A percentile compares a stretch with the other conserved stretches of the same genome.
phyloP scores from a whole-genome alignment of 2,329 filamentous ascomycete species.

The Alternaria sp. region DNA sequence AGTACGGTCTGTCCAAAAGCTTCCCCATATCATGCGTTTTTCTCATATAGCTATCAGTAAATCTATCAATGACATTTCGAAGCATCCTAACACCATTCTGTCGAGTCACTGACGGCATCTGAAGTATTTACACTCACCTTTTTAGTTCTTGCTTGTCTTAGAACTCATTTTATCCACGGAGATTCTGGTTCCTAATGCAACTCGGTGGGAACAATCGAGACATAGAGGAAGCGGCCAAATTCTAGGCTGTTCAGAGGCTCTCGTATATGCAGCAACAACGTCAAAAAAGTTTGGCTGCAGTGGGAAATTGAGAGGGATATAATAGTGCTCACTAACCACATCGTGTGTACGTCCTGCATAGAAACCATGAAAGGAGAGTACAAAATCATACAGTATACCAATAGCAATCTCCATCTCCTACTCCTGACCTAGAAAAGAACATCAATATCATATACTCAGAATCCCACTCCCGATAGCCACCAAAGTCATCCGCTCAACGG shows the following conservation, averaged over 20 bases:
- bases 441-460: conserved; percentile 50
- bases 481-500: too few relatives aligned
- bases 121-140: too few relatives aligned
- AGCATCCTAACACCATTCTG: too few relatives aligned
- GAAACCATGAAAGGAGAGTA: background rate
- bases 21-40: too few relatives aligned
- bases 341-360: background rate
- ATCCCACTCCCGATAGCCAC: background rate
- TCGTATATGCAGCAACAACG: background rate
- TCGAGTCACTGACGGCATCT: too few relatives aligned
- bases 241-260: background rate
- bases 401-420: conserved; percentile 51
- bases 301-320: conserved; percentile 7
- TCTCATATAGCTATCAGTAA: too few relatives aligned
- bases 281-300: background rate
- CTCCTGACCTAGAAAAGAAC: conserved; percentile 55
- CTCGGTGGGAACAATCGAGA: background rate
- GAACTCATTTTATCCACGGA: too few relatives aligned
- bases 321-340: conserved; percentile 6
- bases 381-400: background rate
- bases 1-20: too few relatives aligned
- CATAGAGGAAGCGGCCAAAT: background rate
- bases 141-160: too few relatives aligned
- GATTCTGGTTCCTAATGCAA: background rate
- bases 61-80: too few relatives aligned